A percentile compares a stretch with the other conserved stretches of the same genome.
Evolutionary conservation across 2,329 filamentous ascomycete species (phyloP).

Genomic region (Fonsecaea erecta): DNA sequence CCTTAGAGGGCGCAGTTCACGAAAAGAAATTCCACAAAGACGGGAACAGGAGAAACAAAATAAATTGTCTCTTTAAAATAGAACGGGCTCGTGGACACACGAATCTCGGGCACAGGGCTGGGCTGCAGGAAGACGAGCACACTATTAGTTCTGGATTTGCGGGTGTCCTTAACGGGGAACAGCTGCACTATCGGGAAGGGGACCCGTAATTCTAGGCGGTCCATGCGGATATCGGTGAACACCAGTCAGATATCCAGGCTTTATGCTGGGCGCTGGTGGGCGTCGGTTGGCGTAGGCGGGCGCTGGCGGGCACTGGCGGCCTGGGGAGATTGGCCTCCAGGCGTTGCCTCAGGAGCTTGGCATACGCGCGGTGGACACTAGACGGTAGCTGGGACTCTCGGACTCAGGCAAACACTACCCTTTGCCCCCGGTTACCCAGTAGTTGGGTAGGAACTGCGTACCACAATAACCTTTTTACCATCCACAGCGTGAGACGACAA

Average conservation of each 20-base stretch:
- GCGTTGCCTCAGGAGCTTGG: not conserved
- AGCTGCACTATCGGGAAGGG: not conserved
- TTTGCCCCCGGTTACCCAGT: not conserved
- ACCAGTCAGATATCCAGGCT: not conserved
- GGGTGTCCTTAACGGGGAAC: not conserved
- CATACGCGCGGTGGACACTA: not conserved
- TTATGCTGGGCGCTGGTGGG: not conserved
- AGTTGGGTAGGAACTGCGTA: not conserved
- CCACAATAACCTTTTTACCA: conserved; percentile 6
- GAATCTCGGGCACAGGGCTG: not conserved
- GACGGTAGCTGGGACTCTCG: not conserved
- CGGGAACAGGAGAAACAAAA: not conserved
- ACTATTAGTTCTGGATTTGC: not conserved
- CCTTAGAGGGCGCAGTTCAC: not conserved
- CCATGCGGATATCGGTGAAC: not conserved
- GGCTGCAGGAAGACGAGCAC: not conserved
- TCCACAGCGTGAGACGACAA: not conserved
- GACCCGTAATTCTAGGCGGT: not conserved
- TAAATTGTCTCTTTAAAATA: conserved; percentile 4
- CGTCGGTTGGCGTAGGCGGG: not conserved
- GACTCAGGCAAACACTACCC: not conserved
- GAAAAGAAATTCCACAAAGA: not conserved
- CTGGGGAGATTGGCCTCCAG: not conserved
- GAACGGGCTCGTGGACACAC: not conserved
- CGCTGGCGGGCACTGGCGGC: not conserved